A percentile compares a stretch with the other conserved stretches of the same genome.
Evolutionary conservation across 2,329 filamentous ascomycete genomes (phyloP).

Genomic region (Xylaria sp.): DNA sequence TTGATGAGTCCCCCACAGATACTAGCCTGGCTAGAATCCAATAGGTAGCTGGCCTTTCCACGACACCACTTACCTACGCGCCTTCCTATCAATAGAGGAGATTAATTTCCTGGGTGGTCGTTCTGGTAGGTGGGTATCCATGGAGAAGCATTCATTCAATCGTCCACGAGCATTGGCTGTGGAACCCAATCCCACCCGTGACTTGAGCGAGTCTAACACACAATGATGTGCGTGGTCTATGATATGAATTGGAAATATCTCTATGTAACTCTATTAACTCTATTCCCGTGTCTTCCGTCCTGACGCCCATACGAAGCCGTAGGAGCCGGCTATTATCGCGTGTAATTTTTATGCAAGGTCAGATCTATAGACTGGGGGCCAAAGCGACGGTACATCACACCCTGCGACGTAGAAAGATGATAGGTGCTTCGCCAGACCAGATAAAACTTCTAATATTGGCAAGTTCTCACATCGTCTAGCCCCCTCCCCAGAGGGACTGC

Average conservation of each 20-base stretch:
- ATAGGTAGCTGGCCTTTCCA: not conserved
- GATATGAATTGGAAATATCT: constrained; percentile 25
- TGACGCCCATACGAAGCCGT: constrained; percentile 3
- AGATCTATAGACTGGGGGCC: constrained; percentile 34
- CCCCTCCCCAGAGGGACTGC: constrained; percentile 19
- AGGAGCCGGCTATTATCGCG: constrained; percentile 6
- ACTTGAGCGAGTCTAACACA: constrained; percentile 8
- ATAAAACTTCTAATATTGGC: constrained; percentile 8
- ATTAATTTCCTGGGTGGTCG: constrained; percentile 18
- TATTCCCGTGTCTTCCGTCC: constrained; percentile 21
- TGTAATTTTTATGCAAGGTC: constrained; percentile 20
- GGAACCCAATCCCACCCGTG: not conserved
- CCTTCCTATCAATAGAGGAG: constrained; percentile 22
- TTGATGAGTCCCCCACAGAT: constrained; percentile 18
- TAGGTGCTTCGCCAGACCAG: constrained; percentile 1
- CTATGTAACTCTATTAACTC: constrained; percentile 28
- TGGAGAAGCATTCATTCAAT: not conserved
- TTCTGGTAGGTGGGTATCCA: constrained; percentile 11
- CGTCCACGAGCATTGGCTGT: not conserved
- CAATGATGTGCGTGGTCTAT: constrained; percentile 16
- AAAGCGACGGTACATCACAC: constrained; percentile 16
- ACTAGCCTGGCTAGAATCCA: constrained; percentile 13
- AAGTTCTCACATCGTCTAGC: constrained; percentile 8
- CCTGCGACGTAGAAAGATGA: constrained; percentile 13
- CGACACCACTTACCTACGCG: constrained; percentile 7